Conservation (phyloP, 2,329 filamentous ascomycete species). For the Trichoderma sp. region DNA sequence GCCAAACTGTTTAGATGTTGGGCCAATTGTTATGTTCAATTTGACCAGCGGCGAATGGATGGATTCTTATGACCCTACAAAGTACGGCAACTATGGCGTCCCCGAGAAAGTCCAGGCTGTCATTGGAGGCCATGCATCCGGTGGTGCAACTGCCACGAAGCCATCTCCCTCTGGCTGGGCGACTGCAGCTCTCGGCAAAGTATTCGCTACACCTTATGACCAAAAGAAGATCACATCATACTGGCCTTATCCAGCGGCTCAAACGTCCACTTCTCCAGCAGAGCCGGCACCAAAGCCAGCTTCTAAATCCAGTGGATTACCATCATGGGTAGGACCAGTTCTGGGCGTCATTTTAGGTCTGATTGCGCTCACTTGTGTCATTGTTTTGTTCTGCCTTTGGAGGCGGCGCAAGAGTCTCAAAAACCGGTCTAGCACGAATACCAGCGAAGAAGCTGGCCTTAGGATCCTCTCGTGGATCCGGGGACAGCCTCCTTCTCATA, state of each 20-base stretch:
- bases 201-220: constrained; percentile 62
- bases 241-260: constrained; percentile 60
- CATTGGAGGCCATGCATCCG: constrained; percentile 68
- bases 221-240: constrained; percentile 60
- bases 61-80: constrained; percentile 67
- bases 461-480: constrained; percentile 59
- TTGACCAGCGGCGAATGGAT: constrained; percentile 71
- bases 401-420: constrained; percentile 51
- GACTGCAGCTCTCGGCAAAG: constrained; percentile 48
- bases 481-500: constrained; percentile 48
- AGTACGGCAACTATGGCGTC: constrained; percentile 69
- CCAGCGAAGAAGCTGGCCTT: constrained; percentile 52
- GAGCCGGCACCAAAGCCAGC: constrained; percentile 30
- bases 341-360: constrained; percentile 65
- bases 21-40: constrained; percentile 70
- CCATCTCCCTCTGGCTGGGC: constrained; percentile 65
- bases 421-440: constrained; percentile 43
- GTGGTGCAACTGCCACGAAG: constrained; percentile 70
- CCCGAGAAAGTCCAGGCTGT: constrained; percentile 64
- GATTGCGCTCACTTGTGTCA: constrained; percentile 56
- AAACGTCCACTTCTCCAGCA: constrained; percentile 31
- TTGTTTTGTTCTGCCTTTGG: constrained; percentile 58
- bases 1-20: constrained; percentile 55
- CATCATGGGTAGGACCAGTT: constrained; percentile 63
- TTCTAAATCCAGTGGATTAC: constrained; percentile 44